These are phyloP conservation scores for Lignosus rhinocerotis DNA, from an alignment of 1,284 basidiomycete genomes.

Conservation along the genomic window DNA sequence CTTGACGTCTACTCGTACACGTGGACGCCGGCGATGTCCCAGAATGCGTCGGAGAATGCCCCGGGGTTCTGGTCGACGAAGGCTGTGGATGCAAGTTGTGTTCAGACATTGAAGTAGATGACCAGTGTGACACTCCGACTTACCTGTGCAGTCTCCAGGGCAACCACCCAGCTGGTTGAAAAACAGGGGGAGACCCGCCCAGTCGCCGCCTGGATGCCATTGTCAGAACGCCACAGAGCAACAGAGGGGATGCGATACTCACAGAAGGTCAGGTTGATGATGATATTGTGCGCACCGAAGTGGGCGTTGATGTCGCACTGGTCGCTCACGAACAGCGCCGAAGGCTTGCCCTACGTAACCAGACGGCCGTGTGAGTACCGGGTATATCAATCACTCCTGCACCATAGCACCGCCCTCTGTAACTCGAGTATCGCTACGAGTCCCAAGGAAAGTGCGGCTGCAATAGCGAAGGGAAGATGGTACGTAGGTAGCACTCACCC, in stretches of 20 bases:
- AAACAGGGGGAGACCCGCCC: conserved; percentile 46
- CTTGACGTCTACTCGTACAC: conserved; percentile 30
- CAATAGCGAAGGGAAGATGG: background rate
- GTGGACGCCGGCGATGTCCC: conserved; percentile 41
- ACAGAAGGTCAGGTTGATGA: conserved; percentile 57
- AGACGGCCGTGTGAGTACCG: background rate
- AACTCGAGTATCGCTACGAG: background rate
- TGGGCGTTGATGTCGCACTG: conserved; percentile 49
- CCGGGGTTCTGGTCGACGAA: conserved; percentile 45
- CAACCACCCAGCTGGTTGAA: conserved; percentile 47
- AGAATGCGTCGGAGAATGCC: conserved; percentile 50
- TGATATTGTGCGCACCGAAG: conserved; percentile 60
- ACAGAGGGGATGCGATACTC: conserved; percentile 2
- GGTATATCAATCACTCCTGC: background rate
- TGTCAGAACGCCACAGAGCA: background rate
- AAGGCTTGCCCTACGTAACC: conserved; percentile 48
- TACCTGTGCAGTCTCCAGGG: conserved; percentile 52
- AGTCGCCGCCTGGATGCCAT: conserved; percentile 44
- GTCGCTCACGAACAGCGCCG: conserved; percentile 56
- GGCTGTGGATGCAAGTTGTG: conserved; percentile 25
- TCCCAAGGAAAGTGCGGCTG: background rate
- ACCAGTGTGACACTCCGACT: background rate
- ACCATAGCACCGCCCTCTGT: background rate
- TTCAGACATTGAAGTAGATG: background rate
- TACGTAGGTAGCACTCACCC: conserved; percentile 36